These are phyloP conservation scores for Escovopsis weberi DNA, from an alignment of 2,329 filamentous ascomycete genomes.

Conservation along the genomic window DNA sequence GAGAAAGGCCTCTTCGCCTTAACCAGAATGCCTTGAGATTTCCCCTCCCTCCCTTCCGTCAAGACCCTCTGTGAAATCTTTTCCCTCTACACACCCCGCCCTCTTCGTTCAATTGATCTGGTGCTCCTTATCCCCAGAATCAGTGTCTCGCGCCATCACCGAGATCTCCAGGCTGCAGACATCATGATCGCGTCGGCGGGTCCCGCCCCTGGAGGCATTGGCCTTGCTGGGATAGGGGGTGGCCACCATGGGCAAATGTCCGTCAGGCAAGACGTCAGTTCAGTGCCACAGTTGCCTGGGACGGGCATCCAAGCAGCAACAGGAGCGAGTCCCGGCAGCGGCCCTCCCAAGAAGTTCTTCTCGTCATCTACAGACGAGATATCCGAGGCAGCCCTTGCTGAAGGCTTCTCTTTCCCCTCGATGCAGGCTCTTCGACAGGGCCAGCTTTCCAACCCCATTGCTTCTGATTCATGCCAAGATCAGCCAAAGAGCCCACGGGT, in stretches of 20 bases:
- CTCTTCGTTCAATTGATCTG: too few species aligned
- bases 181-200: neutral
- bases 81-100: too few species aligned
- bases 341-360: constrained; percentile 1
- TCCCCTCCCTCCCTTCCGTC: too few species aligned
- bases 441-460: constrained; percentile 6
- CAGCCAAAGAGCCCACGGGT: neutral
- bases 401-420: constrained; percentile 8
- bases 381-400: constrained; percentile 5
- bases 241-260: neutral
- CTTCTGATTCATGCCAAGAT: neutral
- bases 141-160: too few species aligned
- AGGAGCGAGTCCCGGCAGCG: too few species aligned
- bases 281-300: neutral
- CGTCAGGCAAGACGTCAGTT: neutral
- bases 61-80: too few species aligned
- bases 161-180: neutral
- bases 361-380: constrained; percentile 1
- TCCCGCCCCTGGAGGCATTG: too few species aligned
- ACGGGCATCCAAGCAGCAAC: neutral
- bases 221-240: too few species aligned
- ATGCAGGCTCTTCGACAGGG: constrained; percentile 8
- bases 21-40: too few species aligned
- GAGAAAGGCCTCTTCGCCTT: neutral
- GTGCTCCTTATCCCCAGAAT: too few species aligned